Evolutionary conservation across 805 yeast genomes (phyloP).

Genomic region (Wickerhamiella brachini): DNA sequence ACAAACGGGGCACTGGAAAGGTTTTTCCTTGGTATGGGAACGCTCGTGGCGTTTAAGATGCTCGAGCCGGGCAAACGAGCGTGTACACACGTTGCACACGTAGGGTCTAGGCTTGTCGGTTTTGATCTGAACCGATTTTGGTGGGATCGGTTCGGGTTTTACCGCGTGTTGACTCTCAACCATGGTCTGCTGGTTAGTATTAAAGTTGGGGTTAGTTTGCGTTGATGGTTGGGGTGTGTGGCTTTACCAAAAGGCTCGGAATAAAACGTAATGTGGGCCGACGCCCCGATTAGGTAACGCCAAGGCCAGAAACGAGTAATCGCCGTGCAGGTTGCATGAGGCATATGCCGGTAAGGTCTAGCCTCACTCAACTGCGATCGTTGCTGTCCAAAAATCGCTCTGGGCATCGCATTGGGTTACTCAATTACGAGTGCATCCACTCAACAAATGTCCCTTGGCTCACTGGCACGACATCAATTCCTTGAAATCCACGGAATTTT

Average conservation of each 20-base stretch:
- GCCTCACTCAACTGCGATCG: neutral
- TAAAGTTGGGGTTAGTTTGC: conserved; percentile 1
- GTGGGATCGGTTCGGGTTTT: conserved; percentile 58
- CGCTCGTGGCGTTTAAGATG: conserved; percentile 89
- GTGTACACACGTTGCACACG: conserved; percentile 75
- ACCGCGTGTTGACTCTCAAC: conserved; percentile 11
- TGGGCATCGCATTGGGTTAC: no score
- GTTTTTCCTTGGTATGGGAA: conserved; percentile 90
- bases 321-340: neutral
- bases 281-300: neutral
- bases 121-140: conserved; percentile 68
- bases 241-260: neutral
- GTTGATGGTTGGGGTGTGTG: neutral
- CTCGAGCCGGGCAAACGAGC: conserved; percentile 91
- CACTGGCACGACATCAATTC: neutral
- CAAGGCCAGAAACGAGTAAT: neutral
- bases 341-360: neutral
- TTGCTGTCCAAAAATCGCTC: neutral
- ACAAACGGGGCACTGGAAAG: conserved; percentile 91
- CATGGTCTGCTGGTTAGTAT: conserved; percentile 2
- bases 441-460: neutral
- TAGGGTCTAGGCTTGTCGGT: conserved; percentile 94
- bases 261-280: neutral
- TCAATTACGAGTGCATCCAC: neutral
- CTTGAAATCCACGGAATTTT: neutral